Conservation (phyloP, 2,329 filamentous ascomycete genomes). For the Sporothrix schenckii region DNA sequence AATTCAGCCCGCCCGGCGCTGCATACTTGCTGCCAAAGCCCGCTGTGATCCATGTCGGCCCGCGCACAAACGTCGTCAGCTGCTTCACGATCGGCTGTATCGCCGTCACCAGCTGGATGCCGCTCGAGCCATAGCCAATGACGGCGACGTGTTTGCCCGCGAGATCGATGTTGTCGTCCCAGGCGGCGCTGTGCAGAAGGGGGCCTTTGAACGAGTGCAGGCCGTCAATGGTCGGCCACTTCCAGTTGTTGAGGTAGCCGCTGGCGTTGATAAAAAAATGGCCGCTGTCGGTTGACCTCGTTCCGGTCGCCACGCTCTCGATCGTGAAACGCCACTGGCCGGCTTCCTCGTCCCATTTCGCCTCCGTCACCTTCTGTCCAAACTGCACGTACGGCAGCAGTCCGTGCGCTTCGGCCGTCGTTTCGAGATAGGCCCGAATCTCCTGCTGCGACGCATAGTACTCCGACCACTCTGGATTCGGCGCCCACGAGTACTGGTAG, state of each 20-base stretch:
- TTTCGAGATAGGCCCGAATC: conserved; percentile 33
- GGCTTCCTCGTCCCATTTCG: conserved; percentile 33
- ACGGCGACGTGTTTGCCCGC: conserved; percentile 32
- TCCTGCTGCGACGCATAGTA: conserved; percentile 33
- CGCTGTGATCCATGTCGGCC: conserved; percentile 60
- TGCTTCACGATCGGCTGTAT: conserved; percentile 44
- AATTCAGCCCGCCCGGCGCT: conserved; percentile 46
- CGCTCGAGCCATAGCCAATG: conserved; percentile 33
- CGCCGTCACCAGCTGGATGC: conserved; percentile 40
- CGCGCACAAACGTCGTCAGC: conserved; percentile 36
- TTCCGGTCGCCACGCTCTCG: conserved; percentile 14
- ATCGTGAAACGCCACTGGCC: conserved; percentile 30
- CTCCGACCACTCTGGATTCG: conserved; percentile 34
- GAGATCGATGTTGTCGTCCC: conserved; percentile 36
- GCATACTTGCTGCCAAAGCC: conserved; percentile 61
- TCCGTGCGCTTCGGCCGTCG: conserved; percentile 29
- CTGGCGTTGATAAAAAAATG: conserved; percentile 54
- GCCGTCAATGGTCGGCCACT: conserved; percentile 45
- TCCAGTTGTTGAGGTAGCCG: conserved; percentile 55
- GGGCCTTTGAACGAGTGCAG: conserved; percentile 33
- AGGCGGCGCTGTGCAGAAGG: conserved; percentile 35
- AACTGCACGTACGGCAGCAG: conserved; percentile 32
- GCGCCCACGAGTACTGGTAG: conserved; percentile 35
- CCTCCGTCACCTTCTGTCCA: conserved; percentile 25
- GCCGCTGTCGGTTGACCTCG: conserved; percentile 40